A percentile compares a stretch with the other conserved stretches of the same genome.
Conservation (phyloP, 257 asterid species). For the Haberlea rhodopensis region DNA sequence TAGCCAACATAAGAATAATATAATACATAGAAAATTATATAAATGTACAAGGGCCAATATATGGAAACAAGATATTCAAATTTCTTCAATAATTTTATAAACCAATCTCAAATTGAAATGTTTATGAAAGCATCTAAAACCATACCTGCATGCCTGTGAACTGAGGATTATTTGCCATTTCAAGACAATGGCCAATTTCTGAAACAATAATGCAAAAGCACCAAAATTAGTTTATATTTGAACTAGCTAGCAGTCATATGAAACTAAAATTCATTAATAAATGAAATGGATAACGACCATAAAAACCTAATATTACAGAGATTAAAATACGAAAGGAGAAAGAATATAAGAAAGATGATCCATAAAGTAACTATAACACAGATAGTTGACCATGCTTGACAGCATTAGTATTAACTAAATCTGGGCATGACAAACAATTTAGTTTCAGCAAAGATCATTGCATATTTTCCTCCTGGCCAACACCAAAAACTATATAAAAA, state of each 20-base stretch:
- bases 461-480: conserved; percentile 18
- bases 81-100: not conserved
- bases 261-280: not conserved
- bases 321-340: conserved; percentile 14
- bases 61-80: conserved; percentile 4
- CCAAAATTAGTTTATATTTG: conserved; percentile 10
- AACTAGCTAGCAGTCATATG: not conserved
- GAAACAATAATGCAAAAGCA: conserved; percentile 30
- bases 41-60: not conserved
- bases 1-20: not conserved
- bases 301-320: conserved; percentile 5
- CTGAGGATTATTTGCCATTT: conserved; percentile 50
- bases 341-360: conserved; percentile 4
- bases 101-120: conserved; percentile 5
- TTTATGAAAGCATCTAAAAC: conserved; percentile 11
- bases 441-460: conserved; percentile 12
- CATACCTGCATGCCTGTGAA: conserved; percentile 51
- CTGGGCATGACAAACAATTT: conserved; percentile 10
- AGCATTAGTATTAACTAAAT: conserved; percentile 2
- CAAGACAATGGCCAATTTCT: conserved; percentile 35
- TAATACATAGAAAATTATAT: not conserved
- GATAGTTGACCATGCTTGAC: not conserved
- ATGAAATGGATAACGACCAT: not conserved
- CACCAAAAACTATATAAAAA: conserved; percentile 7
- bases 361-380: conserved; percentile 6